These are phyloP conservation scores for Fusarium ramigenum DNA, from an alignment of 2,329 filamentous ascomycete species.

Conservation along the genomic window DNA sequence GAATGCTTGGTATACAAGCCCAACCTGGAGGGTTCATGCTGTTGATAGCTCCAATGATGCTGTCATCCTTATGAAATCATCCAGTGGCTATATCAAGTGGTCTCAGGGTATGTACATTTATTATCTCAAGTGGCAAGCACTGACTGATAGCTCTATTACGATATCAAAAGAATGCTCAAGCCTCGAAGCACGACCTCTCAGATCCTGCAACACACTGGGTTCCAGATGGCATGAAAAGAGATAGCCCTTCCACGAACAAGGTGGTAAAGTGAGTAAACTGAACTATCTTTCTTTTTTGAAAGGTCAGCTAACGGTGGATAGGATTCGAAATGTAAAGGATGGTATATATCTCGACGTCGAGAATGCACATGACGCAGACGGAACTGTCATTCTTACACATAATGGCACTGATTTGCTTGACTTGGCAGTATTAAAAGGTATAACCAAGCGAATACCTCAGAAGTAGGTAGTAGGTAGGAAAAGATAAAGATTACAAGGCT, in stretches of 20 bases:
- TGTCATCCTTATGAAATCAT: not conserved
- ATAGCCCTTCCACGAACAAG: too few relatives aligned
- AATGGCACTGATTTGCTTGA: too few relatives aligned
- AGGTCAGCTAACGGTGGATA: not conserved
- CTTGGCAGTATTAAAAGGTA: too few relatives aligned
- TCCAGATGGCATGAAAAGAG: not conserved
- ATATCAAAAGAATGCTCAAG: not conserved
- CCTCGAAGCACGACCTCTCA: not conserved
- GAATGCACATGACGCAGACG: not conserved
- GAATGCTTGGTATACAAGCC: accelerated
- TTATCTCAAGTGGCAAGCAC: too few relatives aligned
- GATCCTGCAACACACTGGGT: not conserved
- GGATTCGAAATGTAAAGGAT: not conserved
- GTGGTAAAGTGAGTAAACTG: too few relatives aligned
- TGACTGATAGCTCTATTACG: not conserved
- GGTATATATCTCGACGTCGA: not conserved
- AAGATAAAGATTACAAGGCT: too few relatives aligned
- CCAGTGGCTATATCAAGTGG: not conserved
- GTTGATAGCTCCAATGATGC: not conserved
- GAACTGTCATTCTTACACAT: not conserved
- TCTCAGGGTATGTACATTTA: too few relatives aligned
- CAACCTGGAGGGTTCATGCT: accelerated
- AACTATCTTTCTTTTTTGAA: accelerated
- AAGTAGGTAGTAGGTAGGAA: too few relatives aligned
- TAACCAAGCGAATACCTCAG: too few relatives aligned